Conservation (phyloP, 1,284 basidiomycete genomes). For the Apiotrichum laibachii region DNA sequence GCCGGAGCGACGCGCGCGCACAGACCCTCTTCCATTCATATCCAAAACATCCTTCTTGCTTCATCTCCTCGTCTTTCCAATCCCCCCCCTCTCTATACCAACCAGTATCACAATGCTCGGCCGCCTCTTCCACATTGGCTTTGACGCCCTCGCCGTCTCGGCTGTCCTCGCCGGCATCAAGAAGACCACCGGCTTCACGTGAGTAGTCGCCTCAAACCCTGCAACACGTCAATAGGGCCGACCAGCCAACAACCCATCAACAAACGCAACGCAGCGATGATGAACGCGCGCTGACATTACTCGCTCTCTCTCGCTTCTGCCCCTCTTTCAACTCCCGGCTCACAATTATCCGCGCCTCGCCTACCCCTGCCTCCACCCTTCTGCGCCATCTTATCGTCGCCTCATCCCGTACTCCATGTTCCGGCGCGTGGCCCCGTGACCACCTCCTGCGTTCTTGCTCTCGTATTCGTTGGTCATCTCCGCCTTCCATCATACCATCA, state of each 20-base stretch:
- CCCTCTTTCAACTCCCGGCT: neutral
- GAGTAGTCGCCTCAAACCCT: conserved; percentile 49
- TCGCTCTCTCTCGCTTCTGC: no score
- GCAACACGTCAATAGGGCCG: neutral
- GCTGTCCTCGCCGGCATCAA: conserved; percentile 88
- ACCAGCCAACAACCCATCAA: no score
- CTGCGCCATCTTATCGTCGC: neutral
- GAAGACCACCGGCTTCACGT: conserved; percentile 85
- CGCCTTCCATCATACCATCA: no score
- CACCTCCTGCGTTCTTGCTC: no score
- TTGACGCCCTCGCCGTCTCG: conserved; percentile 82
- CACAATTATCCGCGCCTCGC: neutral
- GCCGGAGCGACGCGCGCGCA: no score
- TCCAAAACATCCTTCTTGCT: neutral
- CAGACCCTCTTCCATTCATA: no score
- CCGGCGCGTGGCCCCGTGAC: no score
- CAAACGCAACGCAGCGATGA: neutral
- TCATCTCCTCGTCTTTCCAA: neutral
- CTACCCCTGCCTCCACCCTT: neutral
- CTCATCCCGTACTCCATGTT: neutral
- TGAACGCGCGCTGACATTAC: no score
- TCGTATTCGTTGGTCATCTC: no score
- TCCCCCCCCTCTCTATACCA: neutral
- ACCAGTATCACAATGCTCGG: conserved; percentile 57
- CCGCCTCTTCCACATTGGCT: conserved; percentile 74